A percentile compares a stretch with the other conserved stretches of the same genome.
Conservation (phyloP, 257 asterid species). For the Hygrophila difformis region DNA sequence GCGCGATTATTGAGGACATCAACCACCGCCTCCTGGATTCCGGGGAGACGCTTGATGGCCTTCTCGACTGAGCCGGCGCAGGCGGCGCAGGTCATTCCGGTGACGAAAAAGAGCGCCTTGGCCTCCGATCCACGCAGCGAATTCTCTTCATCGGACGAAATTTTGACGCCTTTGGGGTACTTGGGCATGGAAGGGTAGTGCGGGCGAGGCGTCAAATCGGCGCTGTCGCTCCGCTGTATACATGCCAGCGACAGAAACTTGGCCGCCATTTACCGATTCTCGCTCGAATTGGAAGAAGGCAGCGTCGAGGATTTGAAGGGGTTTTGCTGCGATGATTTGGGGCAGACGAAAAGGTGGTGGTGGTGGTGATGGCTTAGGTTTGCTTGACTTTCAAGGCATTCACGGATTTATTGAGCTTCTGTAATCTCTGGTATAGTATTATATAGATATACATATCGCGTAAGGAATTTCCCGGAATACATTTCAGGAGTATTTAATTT, state of each 20-base stretch:
- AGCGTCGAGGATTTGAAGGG: too few relatives aligned
- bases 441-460: too few relatives aligned
- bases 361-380: too few relatives aligned
- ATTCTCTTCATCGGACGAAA: slow-evolving; percentile 33
- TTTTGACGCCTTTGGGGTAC: slow-evolving; percentile 16
- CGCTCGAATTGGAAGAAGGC: too few relatives aligned
- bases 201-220: slow-evolving; percentile 31
- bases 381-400: too few relatives aligned
- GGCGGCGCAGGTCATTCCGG: slow-evolving; percentile 88
- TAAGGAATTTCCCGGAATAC: too few relatives aligned
- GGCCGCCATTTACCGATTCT: slow-evolving; percentile 21
- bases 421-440: too few relatives aligned
- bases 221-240: slow-evolving; percentile 23
- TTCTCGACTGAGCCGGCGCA: slow-evolving; percentile 85
- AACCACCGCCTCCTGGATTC: slow-evolving; percentile 69
- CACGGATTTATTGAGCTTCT: too few relatives aligned
- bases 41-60: slow-evolving; percentile 77
- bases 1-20: slow-evolving; percentile 68
- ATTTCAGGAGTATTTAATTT: too few relatives aligned
- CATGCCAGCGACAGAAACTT: slow-evolving; percentile 31
- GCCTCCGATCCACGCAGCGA: slow-evolving; percentile 31
- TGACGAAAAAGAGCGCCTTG: slow-evolving; percentile 51
- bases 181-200: slow-evolving; percentile 45
- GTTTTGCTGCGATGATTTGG: background rate
- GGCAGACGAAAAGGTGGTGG: background rate